Evolutionary conservation across 352 stramenopile genomes (phyloP).

Genomic region (Phytophthora syringae): DNA sequence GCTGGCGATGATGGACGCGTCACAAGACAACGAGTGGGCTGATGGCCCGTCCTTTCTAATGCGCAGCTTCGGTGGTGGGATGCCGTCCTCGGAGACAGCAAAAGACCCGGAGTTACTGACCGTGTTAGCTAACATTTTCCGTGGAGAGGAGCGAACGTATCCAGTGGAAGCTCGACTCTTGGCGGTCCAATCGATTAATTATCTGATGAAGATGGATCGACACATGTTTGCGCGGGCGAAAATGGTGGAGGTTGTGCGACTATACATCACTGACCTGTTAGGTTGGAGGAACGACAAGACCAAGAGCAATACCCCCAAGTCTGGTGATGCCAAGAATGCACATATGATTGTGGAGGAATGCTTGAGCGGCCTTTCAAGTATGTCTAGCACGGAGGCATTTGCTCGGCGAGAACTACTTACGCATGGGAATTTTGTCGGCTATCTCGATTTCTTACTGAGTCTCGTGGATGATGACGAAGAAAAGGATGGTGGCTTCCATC

Average conservation of each 20-base stretch:
- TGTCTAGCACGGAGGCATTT: slow-evolving; percentile 63
- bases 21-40: slow-evolving; percentile 73
- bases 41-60: slow-evolving; percentile 65
- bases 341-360: slow-evolving; percentile 86
- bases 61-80: slow-evolving; percentile 50
- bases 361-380: slow-evolving; percentile 70
- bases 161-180: slow-evolving; percentile 58
- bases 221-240: slow-evolving; percentile 59
- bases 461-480: slow-evolving; percentile 42
- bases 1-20: slow-evolving; percentile 87
- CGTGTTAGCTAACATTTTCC: slow-evolving; percentile 62
- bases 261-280: slow-evolving; percentile 65
- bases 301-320: not conserved
- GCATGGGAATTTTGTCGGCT: slow-evolving; percentile 45
- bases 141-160: slow-evolving; percentile 43
- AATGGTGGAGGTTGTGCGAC: slow-evolving; percentile 48
- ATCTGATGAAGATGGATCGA: slow-evolving; percentile 85
- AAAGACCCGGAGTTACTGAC: slow-evolving; percentile 71
- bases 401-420: slow-evolving; percentile 63
- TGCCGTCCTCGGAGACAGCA: slow-evolving; percentile 30
- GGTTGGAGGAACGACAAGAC: slow-evolving; percentile 36
- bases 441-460: slow-evolving; percentile 59
- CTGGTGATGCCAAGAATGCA: slow-evolving; percentile 33
- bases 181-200: slow-evolving; percentile 85
- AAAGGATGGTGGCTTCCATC: slow-evolving; percentile 52